Evolutionary conservation across 805 yeast species (phyloP), one percentile per base, ranked within the genome.

Genomic region (Spencermartinsiella europaea): DNA sequence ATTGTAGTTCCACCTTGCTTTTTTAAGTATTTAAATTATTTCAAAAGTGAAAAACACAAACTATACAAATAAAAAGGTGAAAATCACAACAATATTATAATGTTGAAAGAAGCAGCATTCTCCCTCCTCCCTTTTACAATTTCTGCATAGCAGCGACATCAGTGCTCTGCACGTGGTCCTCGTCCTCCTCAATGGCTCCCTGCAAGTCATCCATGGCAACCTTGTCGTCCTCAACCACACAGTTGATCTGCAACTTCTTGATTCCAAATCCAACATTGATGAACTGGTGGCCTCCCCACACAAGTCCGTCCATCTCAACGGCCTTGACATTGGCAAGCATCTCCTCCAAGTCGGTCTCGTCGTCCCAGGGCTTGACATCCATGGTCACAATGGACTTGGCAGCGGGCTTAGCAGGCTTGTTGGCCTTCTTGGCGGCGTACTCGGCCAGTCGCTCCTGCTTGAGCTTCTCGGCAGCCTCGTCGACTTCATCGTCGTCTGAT

Each of bases 321-420:
- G 78, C 67, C 81, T 88, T 90, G 67, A 89, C 96, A 73, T 81
- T 80, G 55, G 84, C 90, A 61, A 87, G 72, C 75, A 93, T 69
- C 72, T 83, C 83, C 55, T 93, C 95, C 69, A 93, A 79, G 69
- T 91, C 83, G 62, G 99, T 93, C 80, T 93, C 98, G 68, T 93
- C 99, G 74, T 93, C 99, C 99, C 99, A 93, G 76, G 97, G 98
- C 83, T 93, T 93, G 64, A 93, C 95, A 64, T 93, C 99, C 64
- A 93, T 68, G 66, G 99, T 91, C 67, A 93, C 96, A 61, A 89
- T 76, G 53, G 97, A 87, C 80, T 93, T 93, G 68, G 99, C 97
- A 73, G 96, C 96, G 66, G 98, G 89, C 81, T 89, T 89, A 65
- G 98, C 88, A 70, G 95, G 95, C 77, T 85, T 85, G 61, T 91